A percentile compares a stretch with the other conserved stretches of the same genome.
These are phyloP conservation scores for Verruconis gallopava DNA, from an alignment of 2,329 filamentous ascomycete species.

Conservation along the genomic window DNA sequence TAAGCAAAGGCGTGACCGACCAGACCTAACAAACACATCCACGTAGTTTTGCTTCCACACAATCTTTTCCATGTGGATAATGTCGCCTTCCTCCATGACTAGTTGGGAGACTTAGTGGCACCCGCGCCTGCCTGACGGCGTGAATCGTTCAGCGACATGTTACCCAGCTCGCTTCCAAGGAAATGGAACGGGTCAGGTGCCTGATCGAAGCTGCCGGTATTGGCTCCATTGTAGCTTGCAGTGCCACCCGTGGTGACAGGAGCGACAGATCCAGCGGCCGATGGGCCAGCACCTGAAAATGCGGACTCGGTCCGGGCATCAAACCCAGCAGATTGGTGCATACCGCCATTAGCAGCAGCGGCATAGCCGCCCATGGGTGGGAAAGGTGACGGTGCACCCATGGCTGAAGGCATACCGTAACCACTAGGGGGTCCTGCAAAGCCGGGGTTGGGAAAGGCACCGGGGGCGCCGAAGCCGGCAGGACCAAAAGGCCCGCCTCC, in stretches of 20 bases:
- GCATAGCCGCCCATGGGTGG: slow-evolving; percentile 65
- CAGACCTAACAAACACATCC: too few species aligned
- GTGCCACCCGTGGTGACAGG: slow-evolving; percentile 2
- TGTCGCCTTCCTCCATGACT: too few species aligned
- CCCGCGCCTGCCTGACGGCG: slow-evolving; percentile 26
- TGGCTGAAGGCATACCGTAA: slow-evolving; percentile 75
- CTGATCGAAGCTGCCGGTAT: slow-evolving; percentile 50
- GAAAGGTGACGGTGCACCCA: slow-evolving; percentile 69
- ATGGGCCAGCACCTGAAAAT: slow-evolving; percentile 77
- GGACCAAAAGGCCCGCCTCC: slow-evolving; percentile 48
- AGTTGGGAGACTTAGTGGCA: slow-evolving; percentile 8
- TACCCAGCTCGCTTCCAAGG: slow-evolving; percentile 59
- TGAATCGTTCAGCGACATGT: slow-evolving; percentile 47
- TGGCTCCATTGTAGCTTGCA: slow-evolving; percentile 37
- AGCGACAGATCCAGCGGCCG: slow-evolving; percentile 61
- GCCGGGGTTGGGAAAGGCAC: slow-evolving; percentile 53
- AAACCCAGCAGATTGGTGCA: slow-evolving; percentile 59
- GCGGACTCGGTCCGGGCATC: slow-evolving; percentile 90
- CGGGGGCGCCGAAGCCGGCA: slow-evolving; percentile 35
- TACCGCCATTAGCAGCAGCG: slow-evolving; percentile 61
- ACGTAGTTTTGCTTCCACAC: too few species aligned
- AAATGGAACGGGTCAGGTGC: slow-evolving; percentile 69
- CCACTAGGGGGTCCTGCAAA: slow-evolving; percentile 80
- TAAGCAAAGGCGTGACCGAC: too few species aligned
- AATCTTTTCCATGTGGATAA: too few species aligned